phyloP scores from a whole-genome alignment of 805 yeast species.

The Lipomyces chichibuensis region DNA sequence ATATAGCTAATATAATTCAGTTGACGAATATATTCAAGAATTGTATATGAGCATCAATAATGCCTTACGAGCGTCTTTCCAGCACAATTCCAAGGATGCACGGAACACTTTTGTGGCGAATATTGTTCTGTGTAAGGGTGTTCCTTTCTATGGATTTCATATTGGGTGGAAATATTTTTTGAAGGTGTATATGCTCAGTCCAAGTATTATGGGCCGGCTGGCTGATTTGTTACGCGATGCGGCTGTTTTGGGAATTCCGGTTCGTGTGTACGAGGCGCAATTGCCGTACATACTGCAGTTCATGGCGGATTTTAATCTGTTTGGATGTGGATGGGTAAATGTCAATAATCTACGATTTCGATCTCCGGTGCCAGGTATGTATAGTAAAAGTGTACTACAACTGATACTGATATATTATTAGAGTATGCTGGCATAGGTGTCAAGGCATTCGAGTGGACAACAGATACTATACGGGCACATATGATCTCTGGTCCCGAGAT shows the following conservation, averaged over 20 bases:
- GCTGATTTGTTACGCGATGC: slow-evolving; percentile 56
- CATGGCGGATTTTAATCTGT: slow-evolving; percentile 77
- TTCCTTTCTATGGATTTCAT: slow-evolving; percentile 83
- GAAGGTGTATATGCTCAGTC: slow-evolving; percentile 69
- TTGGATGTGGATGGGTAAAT: slow-evolving; percentile 79
- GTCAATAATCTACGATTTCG: slow-evolving; percentile 57
- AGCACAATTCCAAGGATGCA: slow-evolving; percentile 34
- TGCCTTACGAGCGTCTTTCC: slow-evolving; percentile 39
- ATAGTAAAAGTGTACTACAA: background rate
- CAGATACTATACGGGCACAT: slow-evolving; percentile 12
- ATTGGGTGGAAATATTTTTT: slow-evolving; percentile 65
- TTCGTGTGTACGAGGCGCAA: slow-evolving; percentile 76
- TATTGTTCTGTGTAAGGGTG: slow-evolving; percentile 62
- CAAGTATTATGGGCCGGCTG: slow-evolving; percentile 59
- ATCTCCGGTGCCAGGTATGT: slow-evolving; percentile 29
- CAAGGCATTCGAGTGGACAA: slow-evolving; percentile 18
- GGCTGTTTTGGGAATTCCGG: slow-evolving; percentile 44
- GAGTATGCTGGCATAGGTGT: background rate
- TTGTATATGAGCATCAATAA: slow-evolving; percentile 39
- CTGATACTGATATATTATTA: background rate
- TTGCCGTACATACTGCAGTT: slow-evolving; percentile 78
- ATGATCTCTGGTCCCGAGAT: slow-evolving; percentile 23
- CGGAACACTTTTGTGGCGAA: slow-evolving; percentile 41
- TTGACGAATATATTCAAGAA: slow-evolving; percentile 26
- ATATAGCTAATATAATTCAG: slow-evolving; percentile 11